Base-by-base conservation (phyloP, 2,329 filamentous ascomycete species). In the Calonectria pseudoreteaudii region DNA sequence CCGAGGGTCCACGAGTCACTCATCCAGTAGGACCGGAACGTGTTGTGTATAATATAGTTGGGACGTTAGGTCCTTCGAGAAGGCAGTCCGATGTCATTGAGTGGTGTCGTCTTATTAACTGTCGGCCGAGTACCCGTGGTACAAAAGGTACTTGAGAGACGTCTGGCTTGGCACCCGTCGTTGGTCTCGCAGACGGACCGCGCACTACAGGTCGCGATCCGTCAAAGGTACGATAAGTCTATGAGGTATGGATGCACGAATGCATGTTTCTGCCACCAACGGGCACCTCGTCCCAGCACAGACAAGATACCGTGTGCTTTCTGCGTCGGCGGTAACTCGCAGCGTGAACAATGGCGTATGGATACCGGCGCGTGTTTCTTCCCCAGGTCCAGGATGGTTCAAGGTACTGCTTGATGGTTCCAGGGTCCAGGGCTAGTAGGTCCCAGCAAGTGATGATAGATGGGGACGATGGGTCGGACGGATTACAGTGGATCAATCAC, bases 361-460 rank as follows among this genome's bases (percentile, higher is more conserved):
- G 56, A 56, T 30, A 53, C 60, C 31, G 66, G 70, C 36, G 44
- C 70, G 16, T 62, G 41, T 71, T 53, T 62, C 60, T 49, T 68
- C 68, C 67, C 75, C 69, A 72, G 72, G 62, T 67, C 66, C 58
- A 74, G 66, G 70, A 64, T 71, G 73, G 65, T 65, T 47, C 73
- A 58, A 71, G 52, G 31, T 44, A 66, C 52, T 71, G 72, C 71
- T 67, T 28, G 56, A 64, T 44, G 65, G 26, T 68, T 75, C 64
- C 72, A 78, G 76, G 78, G 72, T 76, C 70, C 73, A 73, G 72
- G 67, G 60, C 44, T 70, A 53, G 34, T 70, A 53, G 30, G 69
- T 79, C 49, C 67, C 47, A 70, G 66, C 74, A 67, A 67, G 73
- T 70, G 68, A 78, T 72, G 71, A 71, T 70, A 73, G 76, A 75